A percentile compares a stretch with the other conserved stretches of the same genome.
These are phyloP conservation scores for Aspergillus thermomutatus DNA, from an alignment of 2,329 filamentous ascomycete species.

Conservation along the genomic window DNA sequence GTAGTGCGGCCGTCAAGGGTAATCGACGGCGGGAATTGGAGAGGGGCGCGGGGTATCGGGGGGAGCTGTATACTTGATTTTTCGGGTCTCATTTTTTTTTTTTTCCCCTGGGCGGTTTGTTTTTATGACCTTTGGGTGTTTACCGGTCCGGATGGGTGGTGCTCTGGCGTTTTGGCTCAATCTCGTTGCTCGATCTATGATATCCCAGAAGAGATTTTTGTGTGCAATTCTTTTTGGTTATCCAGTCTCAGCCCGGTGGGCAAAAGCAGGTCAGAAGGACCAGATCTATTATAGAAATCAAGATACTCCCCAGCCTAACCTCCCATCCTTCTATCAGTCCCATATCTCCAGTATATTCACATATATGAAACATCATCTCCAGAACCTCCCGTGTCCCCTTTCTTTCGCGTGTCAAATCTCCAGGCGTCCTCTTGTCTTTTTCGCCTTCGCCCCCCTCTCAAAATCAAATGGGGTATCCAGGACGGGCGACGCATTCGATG, in stretches of 20 bases:
- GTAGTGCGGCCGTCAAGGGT: slow-evolving; percentile 16
- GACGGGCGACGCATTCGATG: slow-evolving; percentile 2
- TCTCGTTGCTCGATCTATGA: background rate
- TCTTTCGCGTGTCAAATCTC: background rate
- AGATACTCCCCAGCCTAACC: background rate
- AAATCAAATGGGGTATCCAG: slow-evolving; percentile 35
- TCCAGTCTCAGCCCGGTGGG: too few species aligned
- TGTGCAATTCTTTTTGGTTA: background rate
- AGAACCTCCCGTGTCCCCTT: background rate
- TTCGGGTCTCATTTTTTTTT: slow-evolving; percentile 3
- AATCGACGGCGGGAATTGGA: slow-evolving; percentile 35
- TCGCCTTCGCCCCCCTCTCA: background rate
- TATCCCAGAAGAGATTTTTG: background rate
- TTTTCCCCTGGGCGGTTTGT: slow-evolving; percentile 5
- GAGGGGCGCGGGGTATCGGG: slow-evolving; percentile 29
- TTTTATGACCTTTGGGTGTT: background rate
- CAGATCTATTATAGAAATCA: background rate
- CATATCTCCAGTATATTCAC: background rate
- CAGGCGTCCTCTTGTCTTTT: background rate
- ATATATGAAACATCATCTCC: background rate
- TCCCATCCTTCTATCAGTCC: background rate
- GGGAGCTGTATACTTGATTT: slow-evolving; percentile 35
- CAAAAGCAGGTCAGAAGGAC: background rate
- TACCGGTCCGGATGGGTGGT: background rate
- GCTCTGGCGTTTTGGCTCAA: background rate